Conservation (phyloP, 176 grass and related monocot species). For the sorghum (Sorghum bicolor) region Sorghum_bicolor_NCBIv3 NC_012872.2:55869501-55870000, state of each 20-base stretch:
- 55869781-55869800: conserved; percentile 73
- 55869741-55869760: conserved; percentile 98
- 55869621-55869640: background rate
- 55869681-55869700: conserved; percentile 58
- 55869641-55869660: background rate
- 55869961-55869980: background rate
- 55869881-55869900: conserved; percentile 62
- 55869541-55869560: background rate
- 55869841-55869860: conserved; percentile 67
- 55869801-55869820: conserved; percentile 83
- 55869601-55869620: conserved; percentile 16
- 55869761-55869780: conserved; percentile 61
- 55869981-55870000: background rate
- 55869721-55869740: conserved; percentile 86
- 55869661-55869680: conserved; percentile 29
- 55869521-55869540: conserved; percentile 14
- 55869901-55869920: conserved; percentile 42
- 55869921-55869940: background rate
- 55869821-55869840: conserved; percentile 69
- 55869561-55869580: background rate
- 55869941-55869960: conserved; percentile 1
- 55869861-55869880: conserved; percentile 90
- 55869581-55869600: background rate
- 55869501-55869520: conserved; percentile 53
- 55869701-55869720: conserved; percentile 56